A percentile compares a stretch with the other conserved stretches of the same genome.
These are phyloP conservation scores for Trametes coccinea DNA, from an alignment of 768 basidiomycete genomes.

Conservation along the genomic window DNA sequence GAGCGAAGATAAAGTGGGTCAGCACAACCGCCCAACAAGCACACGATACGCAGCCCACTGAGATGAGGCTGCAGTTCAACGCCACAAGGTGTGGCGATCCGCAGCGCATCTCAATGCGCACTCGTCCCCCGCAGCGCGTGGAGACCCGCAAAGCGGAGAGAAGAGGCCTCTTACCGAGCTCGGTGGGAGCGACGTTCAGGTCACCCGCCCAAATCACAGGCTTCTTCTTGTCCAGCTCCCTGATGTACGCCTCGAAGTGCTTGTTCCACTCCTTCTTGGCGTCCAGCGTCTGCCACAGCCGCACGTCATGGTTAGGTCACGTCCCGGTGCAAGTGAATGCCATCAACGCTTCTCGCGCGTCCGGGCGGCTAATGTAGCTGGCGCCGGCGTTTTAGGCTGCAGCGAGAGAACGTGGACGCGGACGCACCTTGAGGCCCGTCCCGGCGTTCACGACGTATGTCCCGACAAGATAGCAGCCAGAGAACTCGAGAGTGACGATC, in stretches of 20 bases:
- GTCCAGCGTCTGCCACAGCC: constrained; percentile 57
- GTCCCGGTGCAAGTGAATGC: neutral
- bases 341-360: neutral
- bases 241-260: constrained; percentile 75
- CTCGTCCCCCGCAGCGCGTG: neutral
- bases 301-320: neutral
- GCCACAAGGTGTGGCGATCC: neutral
- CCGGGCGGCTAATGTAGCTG: neutral
- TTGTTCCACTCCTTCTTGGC: constrained; percentile 78
- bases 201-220: constrained; percentile 90
- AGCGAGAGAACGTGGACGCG: neutral
- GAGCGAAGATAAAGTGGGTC: neutral
- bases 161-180: constrained; percentile 46
- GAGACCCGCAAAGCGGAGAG: neutral
- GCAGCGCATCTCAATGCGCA: neutral
- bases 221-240: constrained; percentile 71
- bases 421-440: constrained; percentile 61
- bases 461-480: constrained; percentile 64
- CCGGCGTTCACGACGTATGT: constrained; percentile 90
- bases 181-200: constrained; percentile 83
- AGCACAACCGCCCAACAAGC: neutral
- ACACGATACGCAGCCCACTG: neutral
- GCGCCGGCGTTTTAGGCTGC: too few species aligned
- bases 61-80: neutral
- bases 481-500: constrained; percentile 81